phyloP scores from a whole-genome alignment of 495 filamentous ascomycete genomes.

The Cladorrhinum samala region DNA sequence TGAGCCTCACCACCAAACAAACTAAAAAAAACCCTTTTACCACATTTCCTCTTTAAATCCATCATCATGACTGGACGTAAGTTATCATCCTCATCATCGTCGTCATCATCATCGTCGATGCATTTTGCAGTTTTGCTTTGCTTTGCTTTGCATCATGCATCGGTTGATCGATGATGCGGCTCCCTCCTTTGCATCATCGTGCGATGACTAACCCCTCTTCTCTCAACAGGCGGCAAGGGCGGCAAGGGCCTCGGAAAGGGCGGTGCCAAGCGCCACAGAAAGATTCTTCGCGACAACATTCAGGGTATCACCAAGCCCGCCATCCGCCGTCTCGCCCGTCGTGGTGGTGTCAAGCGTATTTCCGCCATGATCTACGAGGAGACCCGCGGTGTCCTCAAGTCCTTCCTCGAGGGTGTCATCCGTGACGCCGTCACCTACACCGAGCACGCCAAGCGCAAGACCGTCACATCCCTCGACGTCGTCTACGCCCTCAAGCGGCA shows the following conservation, averaged over 20 bases:
- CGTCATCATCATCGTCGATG: slow-evolving; percentile 8
- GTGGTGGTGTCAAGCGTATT: slow-evolving; percentile 99
- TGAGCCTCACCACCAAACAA: slow-evolving; percentile 40
- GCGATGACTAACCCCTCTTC: slow-evolving; percentile 19
- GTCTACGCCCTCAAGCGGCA: slow-evolving; percentile 93
- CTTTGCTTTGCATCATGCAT: slow-evolving; percentile 7
- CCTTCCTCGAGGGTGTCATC: slow-evolving; percentile 99
- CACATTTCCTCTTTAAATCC: slow-evolving; percentile 28
- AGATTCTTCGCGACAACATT: slow-evolving; percentile 99
- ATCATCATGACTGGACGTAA: slow-evolving; percentile 90
- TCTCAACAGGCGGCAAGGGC: slow-evolving; percentile 74
- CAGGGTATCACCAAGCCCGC: slow-evolving; percentile 99
- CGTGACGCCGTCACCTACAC: slow-evolving; percentile 98
- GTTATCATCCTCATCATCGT: slow-evolving; percentile 34
- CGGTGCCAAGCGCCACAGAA: slow-evolving; percentile 90
- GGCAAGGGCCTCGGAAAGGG: slow-evolving; percentile 92
- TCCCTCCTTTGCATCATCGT: slow-evolving; percentile 3
- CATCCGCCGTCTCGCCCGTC: slow-evolving; percentile 98
- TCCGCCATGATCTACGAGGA: slow-evolving; percentile 99
- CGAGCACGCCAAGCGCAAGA: slow-evolving; percentile 97
- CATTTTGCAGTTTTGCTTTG: too few species aligned
- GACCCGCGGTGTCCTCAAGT: slow-evolving; percentile 99
- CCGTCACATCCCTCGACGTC: slow-evolving; percentile 88
- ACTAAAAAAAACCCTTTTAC: slow-evolving; percentile 13
- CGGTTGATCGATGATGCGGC: background rate